Base-by-base conservation (phyloP, 129 eudicot species). In the Artemisia annua region DNA sequence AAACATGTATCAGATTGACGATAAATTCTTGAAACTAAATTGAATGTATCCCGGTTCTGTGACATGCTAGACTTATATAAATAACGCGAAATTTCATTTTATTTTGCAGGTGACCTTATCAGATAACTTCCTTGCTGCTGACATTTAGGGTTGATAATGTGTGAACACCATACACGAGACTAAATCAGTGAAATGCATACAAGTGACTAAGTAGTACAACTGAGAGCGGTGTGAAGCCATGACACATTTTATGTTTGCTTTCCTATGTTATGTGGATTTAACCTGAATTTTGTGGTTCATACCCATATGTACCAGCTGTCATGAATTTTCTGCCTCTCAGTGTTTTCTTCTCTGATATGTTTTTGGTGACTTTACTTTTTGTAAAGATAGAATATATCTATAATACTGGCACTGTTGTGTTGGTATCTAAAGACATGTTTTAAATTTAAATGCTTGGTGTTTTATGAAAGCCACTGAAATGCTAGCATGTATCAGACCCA, bases 111-210 rank as follows among this genome's bases (percentile, higher is more conserved):
- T 87, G 56, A 67, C 86, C 7, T 73, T 90, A 28, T 75, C 91
- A 15, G 94, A 78, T 3, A 85, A 87, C 80, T 90, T 90, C 66
- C 87, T 90, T 71, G 87, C 86, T 13, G 89, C 94, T 43, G 97
- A 90, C 74, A 76, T 90, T 30, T 87, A 82, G 78, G 50, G 11
- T 63, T 51, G 68, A 60, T 61, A 12, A 56, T 20, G 66, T 22
- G 5, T 14, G 60, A 59, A 32, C 80, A 48, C 5, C 59, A 67
- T 56, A 58, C 66, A 57, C 30, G 17, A 54, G 4, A 0, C 30
- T 17, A 61, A 74, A 64, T 16, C 49, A 52, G 30, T 59, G 19
- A 48, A 14, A 30, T 48, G 73, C 80, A 16, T 67, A 20, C 70
- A 49, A 32, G 57, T 16, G 5, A 16, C 17, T 20, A 24, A 24